phyloP scores from a whole-genome alignment of 116 monocot genomes.

The Posidonia oceanica region DNA sequence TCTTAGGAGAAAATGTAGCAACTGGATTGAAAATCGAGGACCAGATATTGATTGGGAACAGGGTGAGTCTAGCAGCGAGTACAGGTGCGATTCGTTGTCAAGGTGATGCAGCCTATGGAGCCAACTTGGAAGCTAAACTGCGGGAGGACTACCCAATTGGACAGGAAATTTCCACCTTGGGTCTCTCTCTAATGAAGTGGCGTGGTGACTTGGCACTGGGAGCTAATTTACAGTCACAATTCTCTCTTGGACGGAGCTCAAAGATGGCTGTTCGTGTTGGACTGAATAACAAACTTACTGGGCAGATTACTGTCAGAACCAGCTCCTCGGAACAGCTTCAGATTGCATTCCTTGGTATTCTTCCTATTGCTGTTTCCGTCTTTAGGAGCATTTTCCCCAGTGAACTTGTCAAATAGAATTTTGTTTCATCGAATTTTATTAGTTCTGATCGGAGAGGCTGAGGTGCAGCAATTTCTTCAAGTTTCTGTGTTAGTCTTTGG shows the following conservation, averaged over 20 bases:
- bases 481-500: not conserved
- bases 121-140: conserved; percentile 60
- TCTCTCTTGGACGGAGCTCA: conserved; percentile 35
- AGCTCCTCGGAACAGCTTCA: conserved; percentile 69
- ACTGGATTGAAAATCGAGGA: conserved; percentile 76
- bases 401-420: conserved; percentile 6
- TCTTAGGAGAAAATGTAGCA: conserved; percentile 65
- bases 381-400: conserved; percentile 30
- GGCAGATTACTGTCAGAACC: conserved; percentile 59
- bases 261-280: conserved; percentile 52
- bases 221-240: conserved; percentile 66
- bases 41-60: conserved; percentile 43
- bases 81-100: conserved; percentile 62
- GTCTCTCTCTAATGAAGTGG: conserved; percentile 64
- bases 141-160: conserved; percentile 56
- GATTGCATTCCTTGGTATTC: conserved; percentile 48
- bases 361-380: conserved; percentile 43
- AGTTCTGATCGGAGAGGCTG: not conserved
- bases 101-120: conserved; percentile 71
- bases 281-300: conserved; percentile 56
- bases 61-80: conserved; percentile 43
- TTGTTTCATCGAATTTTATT: not conserved
- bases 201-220: conserved; percentile 66
- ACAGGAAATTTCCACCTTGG: conserved; percentile 45
- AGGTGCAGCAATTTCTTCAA: too few relatives aligned